phyloP scores from a whole-genome alignment of 2,329 filamentous ascomycete species.

The Xylaria hypoxylon region DNA sequence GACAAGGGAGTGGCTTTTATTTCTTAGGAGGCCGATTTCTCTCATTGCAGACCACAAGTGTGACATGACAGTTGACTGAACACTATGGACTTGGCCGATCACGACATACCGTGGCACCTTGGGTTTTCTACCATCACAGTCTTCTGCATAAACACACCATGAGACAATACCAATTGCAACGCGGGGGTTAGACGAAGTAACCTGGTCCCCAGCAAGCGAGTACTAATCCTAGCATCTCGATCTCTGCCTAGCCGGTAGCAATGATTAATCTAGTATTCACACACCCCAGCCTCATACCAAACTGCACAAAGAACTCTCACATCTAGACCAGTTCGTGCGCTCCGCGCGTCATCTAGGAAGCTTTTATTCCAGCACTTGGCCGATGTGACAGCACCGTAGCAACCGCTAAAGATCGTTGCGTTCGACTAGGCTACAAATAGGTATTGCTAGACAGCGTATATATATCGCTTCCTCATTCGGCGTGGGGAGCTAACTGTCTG shows the following conservation, averaged over 20 bases:
- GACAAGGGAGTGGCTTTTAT: background rate
- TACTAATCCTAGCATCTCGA: background rate
- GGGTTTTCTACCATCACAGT: background rate
- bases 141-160: background rate
- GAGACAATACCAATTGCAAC: background rate
- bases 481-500: background rate
- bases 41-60: background rate
- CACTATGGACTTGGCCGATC: background rate
- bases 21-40: background rate
- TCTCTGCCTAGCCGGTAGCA: background rate
- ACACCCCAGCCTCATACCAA: background rate
- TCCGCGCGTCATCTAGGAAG: background rate
- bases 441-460: background rate
- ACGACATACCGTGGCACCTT: background rate
- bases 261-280: background rate
- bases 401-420: background rate
- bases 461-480: no score
- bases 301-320: background rate
- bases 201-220: background rate
- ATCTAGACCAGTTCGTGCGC: background rate
- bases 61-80: background rate
- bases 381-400: background rate
- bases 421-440: background rate
- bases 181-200: background rate
- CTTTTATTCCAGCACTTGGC: background rate